Conservation (phyloP, 306 rosid genomes). For the Macrotyloma uniflorum region DNA sequence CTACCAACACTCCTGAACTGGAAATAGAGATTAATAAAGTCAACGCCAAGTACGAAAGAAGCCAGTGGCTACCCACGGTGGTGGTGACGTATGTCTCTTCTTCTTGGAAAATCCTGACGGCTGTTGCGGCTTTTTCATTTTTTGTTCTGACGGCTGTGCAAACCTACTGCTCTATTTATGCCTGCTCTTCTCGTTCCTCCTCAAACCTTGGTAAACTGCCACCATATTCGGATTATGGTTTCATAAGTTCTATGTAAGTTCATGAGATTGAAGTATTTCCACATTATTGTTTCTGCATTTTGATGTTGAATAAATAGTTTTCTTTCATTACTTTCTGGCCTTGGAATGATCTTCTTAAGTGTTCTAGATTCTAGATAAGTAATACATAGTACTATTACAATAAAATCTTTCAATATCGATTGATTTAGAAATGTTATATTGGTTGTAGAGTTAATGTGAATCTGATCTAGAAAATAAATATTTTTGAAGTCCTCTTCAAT, state of each 20-base stretch:
- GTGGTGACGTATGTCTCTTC: not conserved
- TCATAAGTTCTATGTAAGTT: not conserved
- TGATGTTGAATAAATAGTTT: too few species aligned
- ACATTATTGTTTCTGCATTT: too few species aligned
- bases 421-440: too few species aligned
- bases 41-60: not conserved
- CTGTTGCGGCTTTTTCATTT: not conserved
- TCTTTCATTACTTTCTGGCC: too few species aligned
- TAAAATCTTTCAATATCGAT: too few species aligned
- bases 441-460: too few species aligned
- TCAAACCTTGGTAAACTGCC: not conserved
- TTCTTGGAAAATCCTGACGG: not conserved
- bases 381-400: too few species aligned
- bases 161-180: constrained; percentile 28
- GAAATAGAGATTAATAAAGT: not conserved
- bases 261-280: too few species aligned
- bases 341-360: too few species aligned
- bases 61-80: not conserved
- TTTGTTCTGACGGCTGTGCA: constrained; percentile 28
- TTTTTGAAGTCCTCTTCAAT: too few species aligned
- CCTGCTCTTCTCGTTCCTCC: not conserved
- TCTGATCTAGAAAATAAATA: too few species aligned
- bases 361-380: too few species aligned
- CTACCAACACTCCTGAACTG: not conserved
- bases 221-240: not conserved